Base-by-base conservation (phyloP, 2,329 filamentous ascomycete genomes). In the Tricladium varicosporioides region DNA sequence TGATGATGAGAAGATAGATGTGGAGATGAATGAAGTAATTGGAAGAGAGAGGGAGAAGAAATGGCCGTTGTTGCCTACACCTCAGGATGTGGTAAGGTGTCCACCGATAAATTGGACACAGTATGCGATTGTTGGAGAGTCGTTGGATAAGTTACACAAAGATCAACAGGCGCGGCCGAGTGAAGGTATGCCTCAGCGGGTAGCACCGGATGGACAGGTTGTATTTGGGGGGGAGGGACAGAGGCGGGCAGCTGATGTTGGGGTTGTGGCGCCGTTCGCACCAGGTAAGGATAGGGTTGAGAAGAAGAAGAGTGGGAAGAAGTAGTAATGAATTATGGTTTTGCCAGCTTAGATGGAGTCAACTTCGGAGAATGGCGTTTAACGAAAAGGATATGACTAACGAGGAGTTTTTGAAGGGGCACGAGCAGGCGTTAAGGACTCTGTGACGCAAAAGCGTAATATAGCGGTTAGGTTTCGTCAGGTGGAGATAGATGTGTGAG, bases 41-140 rank as follows among this genome's bases (percentile, higher is more conserved):
- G 52, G 43, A n/a, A 48, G 14, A 22, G 46, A 52, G 32, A 44
- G 19, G 27, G 46, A 64, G 54, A 68, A 65, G 18, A 65, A 62
- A 2, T 92, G 92, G 76, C 77, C 82, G 2, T 75, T 75, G 15
- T 81, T 97, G 13, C 92, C 92, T 0, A 81, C 81, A 13, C 85
- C 89, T 5, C 93, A 97, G 72, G 89, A 89, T 64, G 78, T 97
- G 0, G 87, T 95, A 22, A 86, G 92, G 43, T 91, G 87, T 75
- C 93, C 93, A 8, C 88, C 91, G 8, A 87, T 97, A 68, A 96
- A 97, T 76, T 97, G 93, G 93, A 84, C 86, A 11, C 92, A 96
- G 70, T 97, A 97, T 72, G 90, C 91, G 65, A 80, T 97, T n/a
- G 85, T 94, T 2, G 92, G 91, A 49, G 87, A 90, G 58, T 84